Evolutionary conservation across 164 flowering plant genomes (phyloP).

Genomic region (Aristolochia fimbriata): DNA sequence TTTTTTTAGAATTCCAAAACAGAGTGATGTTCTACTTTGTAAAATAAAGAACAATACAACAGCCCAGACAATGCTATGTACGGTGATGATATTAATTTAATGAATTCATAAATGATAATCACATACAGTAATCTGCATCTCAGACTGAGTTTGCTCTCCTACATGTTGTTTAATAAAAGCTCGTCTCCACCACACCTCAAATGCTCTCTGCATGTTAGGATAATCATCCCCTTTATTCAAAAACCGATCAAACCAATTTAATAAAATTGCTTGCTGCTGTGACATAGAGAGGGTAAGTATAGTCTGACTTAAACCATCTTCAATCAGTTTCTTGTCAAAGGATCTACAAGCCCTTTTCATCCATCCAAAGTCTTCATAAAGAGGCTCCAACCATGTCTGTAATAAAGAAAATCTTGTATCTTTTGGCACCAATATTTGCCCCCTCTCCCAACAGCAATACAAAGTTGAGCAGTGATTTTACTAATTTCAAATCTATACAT

Average conservation of each 20-base stretch:
- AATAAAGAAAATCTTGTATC: conserved; percentile 51
- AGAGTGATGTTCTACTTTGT: no score
- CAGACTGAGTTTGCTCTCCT: conserved; percentile 17
- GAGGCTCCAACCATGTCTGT: conserved; percentile 78
- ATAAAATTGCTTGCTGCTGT: conserved; percentile 62
- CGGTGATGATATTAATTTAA: neutral
- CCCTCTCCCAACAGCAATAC: conserved; percentile 74
- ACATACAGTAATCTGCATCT: conserved; percentile 9
- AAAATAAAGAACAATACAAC: neutral
- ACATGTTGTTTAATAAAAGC: conserved; percentile 49
- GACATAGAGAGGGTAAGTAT: conserved; percentile 72
- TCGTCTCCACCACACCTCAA: conserved; percentile 97
- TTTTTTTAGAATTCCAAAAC: no score
- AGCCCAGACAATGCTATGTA: neutral
- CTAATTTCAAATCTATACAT: conserved; percentile 79
- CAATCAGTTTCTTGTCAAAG: conserved; percentile 65
- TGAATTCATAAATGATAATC: conserved; percentile 8
- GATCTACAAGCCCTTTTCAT: conserved; percentile 62
- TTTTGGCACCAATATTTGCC: conserved; percentile 57
- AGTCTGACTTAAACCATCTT: conserved; percentile 78
- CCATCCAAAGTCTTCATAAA: conserved; percentile 85
- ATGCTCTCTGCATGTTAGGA: conserved; percentile 81
- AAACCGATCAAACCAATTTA: conserved; percentile 73
- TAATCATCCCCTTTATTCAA: conserved; percentile 79
- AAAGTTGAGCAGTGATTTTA: conserved; percentile 75